Conservation (phyloP, 2,329 filamentous ascomycete species). For the Penicillium janthinellum region DNA sequence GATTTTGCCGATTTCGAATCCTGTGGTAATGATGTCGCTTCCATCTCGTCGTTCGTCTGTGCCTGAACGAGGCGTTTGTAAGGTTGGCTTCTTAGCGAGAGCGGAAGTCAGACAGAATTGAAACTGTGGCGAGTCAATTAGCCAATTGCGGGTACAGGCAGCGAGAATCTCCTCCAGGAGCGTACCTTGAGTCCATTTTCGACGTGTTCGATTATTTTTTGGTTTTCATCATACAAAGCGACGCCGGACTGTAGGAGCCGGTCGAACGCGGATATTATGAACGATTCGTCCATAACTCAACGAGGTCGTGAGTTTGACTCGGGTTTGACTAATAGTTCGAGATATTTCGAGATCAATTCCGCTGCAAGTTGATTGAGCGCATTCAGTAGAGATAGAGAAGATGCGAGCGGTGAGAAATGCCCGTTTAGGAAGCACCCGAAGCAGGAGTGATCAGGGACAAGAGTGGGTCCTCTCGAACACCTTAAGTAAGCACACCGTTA, state of each 20-base stretch:
- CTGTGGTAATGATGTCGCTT: conserved; percentile 5
- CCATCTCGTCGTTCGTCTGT: neutral
- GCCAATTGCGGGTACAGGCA: neutral
- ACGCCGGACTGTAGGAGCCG: neutral
- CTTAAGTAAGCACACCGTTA: neutral
- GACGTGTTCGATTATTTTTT: neutral
- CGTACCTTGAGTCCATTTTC: neutral
- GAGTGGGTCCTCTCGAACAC: neutral
- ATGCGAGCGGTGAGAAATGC: neutral
- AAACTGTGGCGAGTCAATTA: neutral
- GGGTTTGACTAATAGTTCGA: too few species aligned
- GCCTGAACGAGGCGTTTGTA: neutral
- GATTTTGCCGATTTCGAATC: conserved; percentile 5
- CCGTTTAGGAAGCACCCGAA: neutral
- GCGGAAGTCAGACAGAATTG: conserved; percentile 4
- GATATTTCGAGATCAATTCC: neutral
- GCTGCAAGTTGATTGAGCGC: neutral
- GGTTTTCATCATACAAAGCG: neutral
- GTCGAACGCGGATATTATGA: neutral
- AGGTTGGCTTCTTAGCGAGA: neutral
- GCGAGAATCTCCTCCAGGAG: neutral
- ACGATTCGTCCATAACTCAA: neutral
- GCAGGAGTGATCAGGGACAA: neutral
- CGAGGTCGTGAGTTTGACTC: neutral
- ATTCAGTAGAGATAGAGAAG: neutral